Base-by-base conservation (phyloP, 768 basidiomycete species). In the Exsudoporus frostii region DNA sequence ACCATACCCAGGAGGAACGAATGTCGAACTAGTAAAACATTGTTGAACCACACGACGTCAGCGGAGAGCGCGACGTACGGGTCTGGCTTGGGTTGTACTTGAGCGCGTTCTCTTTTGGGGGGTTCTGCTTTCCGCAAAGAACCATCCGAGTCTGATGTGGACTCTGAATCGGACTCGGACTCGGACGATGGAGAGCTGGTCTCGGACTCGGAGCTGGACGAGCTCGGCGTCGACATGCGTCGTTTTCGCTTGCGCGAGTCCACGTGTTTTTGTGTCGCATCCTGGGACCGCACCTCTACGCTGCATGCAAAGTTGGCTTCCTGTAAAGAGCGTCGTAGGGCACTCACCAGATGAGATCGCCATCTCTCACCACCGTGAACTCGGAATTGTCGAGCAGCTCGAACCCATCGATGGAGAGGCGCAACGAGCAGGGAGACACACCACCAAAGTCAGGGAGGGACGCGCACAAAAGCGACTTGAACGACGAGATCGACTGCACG, bases 1-100 rank as follows among this genome's bases (percentile, higher is more conserved):
- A 14, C 85, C 85, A 22, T 72, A 66, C 4, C 85, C 85, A 0
- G 85, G 85, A 2, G 85, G 83, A 9, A 85, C 76, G 10, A 52
- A 47, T 0, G 37, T 46, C 1, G 45, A 2, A 2, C 66, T 70
- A 45, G 32, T 46, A 27, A 60, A 29, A 42, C 17, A 30, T 14
- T 13, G 19, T 34, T 6, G 24, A 24, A 25, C 20, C 2, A 32
- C 37, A 2, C 25, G n/a, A 43, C 13, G 1, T 15, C 1, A 13
- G 17, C 34, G 0, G 30, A 40, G 9, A 30, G 29, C 7, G 2
- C 11, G 29, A 59, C 64, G 27, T 58, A 60, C 56, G 34, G 29
- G 1, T n/a, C 20, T 32, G 30, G 33, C 30, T 50, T 51, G 14
- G 24, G 40, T 34, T 43, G 52, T 24, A 41, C 19, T 50, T 59